A percentile compares a stretch with the other conserved stretches of the same genome.
Conservation (phyloP, 306 rosid species). For the Fagus crenata region DNA sequence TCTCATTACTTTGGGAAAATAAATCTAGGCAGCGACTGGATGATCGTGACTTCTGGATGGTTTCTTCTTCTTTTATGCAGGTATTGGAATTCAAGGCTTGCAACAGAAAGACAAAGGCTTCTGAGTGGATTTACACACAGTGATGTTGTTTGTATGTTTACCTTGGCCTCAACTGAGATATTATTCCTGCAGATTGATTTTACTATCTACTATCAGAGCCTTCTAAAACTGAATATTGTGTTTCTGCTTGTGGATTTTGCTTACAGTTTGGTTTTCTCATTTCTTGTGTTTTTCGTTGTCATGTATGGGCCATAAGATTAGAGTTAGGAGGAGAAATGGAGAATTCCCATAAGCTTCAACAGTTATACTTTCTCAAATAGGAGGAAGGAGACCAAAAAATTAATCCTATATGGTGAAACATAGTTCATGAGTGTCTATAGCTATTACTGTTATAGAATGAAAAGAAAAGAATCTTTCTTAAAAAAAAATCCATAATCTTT, state of each 20-base stretch:
- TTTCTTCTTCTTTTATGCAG: slow-evolving; percentile 47
- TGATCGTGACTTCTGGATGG: slow-evolving; percentile 3
- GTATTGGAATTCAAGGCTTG: slow-evolving; percentile 94
- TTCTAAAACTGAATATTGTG: not conserved
- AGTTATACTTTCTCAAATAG: not conserved
- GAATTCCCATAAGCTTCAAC: not conserved
- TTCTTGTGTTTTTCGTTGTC: not conserved
- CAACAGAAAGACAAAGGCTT: slow-evolving; percentile 87
- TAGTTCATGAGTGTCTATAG: not conserved
- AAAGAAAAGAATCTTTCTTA: not conserved
- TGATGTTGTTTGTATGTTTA: slow-evolving; percentile 81
- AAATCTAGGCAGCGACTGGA: not conserved
- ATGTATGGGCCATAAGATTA: slow-evolving; percentile 8
- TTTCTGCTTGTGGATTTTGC: slow-evolving; percentile 20
- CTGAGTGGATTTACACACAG: slow-evolving; percentile 57
- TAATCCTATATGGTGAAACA: not conserved
- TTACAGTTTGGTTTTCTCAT: not conserved
- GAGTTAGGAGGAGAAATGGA: not conserved
- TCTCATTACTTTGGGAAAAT: not conserved
- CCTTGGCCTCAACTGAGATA: not conserved
- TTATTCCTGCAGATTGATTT: not conserved
- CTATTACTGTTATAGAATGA: not conserved
- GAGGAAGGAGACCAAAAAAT: not conserved
- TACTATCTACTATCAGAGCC: slow-evolving; percentile 9
- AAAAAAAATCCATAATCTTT: not conserved